Evolutionary conservation across 768 basidiomycete species (phyloP).

Genomic region (Mycena pura): DNA sequence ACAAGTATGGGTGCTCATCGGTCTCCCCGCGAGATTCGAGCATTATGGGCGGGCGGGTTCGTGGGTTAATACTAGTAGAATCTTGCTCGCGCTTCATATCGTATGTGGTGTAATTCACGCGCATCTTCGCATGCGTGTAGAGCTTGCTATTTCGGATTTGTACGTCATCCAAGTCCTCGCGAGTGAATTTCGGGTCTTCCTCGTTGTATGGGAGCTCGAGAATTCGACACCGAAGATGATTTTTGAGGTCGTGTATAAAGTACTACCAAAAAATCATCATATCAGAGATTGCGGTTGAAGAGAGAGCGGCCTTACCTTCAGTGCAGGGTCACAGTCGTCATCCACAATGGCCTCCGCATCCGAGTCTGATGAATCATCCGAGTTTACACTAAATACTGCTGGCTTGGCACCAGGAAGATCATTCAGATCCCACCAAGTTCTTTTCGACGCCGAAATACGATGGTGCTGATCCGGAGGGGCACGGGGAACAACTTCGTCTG

Average conservation of each 20-base stretch:
- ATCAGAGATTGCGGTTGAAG: background rate
- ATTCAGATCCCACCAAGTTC: background rate
- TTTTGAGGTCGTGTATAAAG: background rate
- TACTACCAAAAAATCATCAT: background rate
- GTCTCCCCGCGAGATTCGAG: background rate
- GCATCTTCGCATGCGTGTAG: background rate
- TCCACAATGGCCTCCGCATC: no score
- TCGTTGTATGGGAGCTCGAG: background rate
- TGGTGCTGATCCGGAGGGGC: background rate
- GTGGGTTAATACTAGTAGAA: background rate
- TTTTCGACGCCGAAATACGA: background rate
- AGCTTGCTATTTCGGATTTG: background rate
- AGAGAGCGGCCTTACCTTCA: background rate
- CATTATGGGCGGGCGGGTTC: background rate
- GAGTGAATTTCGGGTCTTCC: background rate
- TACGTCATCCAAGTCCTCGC: slow-evolving; percentile 2
- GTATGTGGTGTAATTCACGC: slow-evolving; percentile 4
- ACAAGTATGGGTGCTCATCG: background rate
- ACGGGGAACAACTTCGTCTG: background rate
- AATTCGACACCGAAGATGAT: background rate
- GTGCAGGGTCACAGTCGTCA: background rate
- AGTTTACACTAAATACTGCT: no score
- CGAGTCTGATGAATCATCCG: no score
- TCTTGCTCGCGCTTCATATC: background rate
- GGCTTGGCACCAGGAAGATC: no score